Percentiles rank a stretch among this genome's conserved stretches.
Evolutionary conservation across 306 rosid species (phyloP).

Genomic region (Begonia masoniana): DNA sequence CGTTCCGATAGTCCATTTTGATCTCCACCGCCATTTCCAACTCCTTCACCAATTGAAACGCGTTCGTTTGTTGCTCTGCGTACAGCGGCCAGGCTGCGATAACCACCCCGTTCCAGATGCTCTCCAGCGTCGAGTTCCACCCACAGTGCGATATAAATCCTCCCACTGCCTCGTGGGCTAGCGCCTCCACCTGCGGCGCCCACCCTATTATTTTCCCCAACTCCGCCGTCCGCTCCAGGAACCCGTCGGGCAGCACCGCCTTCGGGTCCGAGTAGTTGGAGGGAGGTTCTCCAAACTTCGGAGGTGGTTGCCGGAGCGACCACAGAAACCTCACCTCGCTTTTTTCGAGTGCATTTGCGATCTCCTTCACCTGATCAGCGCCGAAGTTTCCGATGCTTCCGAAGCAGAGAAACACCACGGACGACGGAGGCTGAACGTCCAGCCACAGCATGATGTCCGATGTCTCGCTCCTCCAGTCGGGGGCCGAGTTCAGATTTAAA

Average conservation of each 20-base stretch:
- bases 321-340: constrained; percentile 6
- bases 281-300: background rate
- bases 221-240: background rate
- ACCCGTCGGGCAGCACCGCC: constrained; percentile 7
- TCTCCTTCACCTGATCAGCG: constrained; percentile 9
- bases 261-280: background rate
- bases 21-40: constrained; percentile 14
- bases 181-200: constrained; percentile 21
- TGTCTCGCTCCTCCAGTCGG: too few species aligned
- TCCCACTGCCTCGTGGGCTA: constrained; percentile 20
- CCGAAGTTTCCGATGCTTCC: constrained; percentile 20
- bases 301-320: constrained; percentile 5
- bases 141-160: constrained; percentile 29
- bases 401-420: constrained; percentile 29
- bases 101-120: constrained; percentile 12
- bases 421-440: constrained; percentile 15
- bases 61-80: constrained; percentile 10
- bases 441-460: constrained; percentile 12
- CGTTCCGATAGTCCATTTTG: constrained; percentile 8
- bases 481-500: too few species aligned
- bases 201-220: constrained; percentile 21
- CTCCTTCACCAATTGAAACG: constrained; percentile 10
- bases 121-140: constrained; percentile 23
- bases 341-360: constrained; percentile 17
- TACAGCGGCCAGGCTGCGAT: constrained; percentile 12